A percentile compares a stretch with the other conserved stretches of the same genome.
These are phyloP conservation scores for Paraphaeosphaeria minitans DNA, from an alignment of 2,329 filamentous ascomycete genomes.

Conservation along the genomic window DNA sequence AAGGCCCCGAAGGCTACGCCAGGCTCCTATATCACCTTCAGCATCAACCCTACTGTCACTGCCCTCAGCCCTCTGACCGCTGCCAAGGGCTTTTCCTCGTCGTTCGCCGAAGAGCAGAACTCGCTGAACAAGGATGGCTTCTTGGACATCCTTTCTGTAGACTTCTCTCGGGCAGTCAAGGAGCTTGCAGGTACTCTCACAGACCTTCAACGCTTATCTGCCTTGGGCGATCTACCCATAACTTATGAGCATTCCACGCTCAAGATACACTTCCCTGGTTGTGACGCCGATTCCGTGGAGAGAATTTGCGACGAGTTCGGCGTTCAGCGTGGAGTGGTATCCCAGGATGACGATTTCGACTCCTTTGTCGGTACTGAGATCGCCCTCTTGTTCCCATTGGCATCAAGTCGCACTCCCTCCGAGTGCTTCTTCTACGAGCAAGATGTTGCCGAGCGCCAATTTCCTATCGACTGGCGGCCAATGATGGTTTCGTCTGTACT, in stretches of 20 bases:
- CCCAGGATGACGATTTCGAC: slow-evolving; percentile 80
- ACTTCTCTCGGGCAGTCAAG: slow-evolving; percentile 86
- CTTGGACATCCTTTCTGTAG: slow-evolving; percentile 80
- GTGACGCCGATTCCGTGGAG: slow-evolving; percentile 82
- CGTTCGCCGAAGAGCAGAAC: slow-evolving; percentile 49
- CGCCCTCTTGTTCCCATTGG: slow-evolving; percentile 85
- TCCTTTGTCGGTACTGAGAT: slow-evolving; percentile 69
- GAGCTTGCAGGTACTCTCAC: slow-evolving; percentile 79
- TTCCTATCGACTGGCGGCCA: slow-evolving; percentile 59
- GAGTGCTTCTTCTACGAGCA: slow-evolving; percentile 55
- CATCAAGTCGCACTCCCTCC: slow-evolving; percentile 63
- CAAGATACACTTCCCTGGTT: slow-evolving; percentile 87
- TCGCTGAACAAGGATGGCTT: slow-evolving; percentile 83
- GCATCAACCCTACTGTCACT: slow-evolving; percentile 85
- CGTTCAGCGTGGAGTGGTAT: slow-evolving; percentile 77
- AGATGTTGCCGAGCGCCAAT: slow-evolving; percentile 43
- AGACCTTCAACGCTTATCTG: slow-evolving; percentile 78
- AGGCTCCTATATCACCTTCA: slow-evolving; percentile 88
- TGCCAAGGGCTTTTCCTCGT: slow-evolving; percentile 58
- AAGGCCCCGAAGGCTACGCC: slow-evolving; percentile 62
- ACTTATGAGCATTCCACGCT: slow-evolving; percentile 71
- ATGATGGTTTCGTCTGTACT: slow-evolving; percentile 58
- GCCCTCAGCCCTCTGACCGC: slow-evolving; percentile 75
- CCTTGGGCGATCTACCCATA: slow-evolving; percentile 83
- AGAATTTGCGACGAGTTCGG: slow-evolving; percentile 83